Base-by-base conservation (phyloP, 176 grass and related monocot species). In the Poa pratensis region DNA sequence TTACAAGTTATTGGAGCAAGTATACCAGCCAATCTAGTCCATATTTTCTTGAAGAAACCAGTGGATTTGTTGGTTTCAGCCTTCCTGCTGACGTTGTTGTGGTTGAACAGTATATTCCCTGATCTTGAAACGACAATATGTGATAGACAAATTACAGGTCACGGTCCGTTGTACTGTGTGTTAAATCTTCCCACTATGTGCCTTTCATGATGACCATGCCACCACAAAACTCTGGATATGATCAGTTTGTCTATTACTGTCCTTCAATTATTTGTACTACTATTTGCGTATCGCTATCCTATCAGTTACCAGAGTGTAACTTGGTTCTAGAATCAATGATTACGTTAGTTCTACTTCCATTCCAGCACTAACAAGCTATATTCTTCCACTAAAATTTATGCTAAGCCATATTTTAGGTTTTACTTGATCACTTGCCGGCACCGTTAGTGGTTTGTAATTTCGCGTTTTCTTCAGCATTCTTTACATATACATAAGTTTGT, bases 131-230 rank as follows among this genome's bases (percentile, higher is more conserved):
- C 24, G 65, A 65, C 84, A 78, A 9, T 65, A 5, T 14, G 2
- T 37, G 55, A 20, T 66, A 78, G 74, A 90, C 79, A 79, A 86
- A 78, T 49, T 86, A 66, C 7, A 54, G 43, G 79, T 82, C 54
- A 72, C 46, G 20, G 14, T 81, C 28, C 40, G 26, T 16, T 85
- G 11, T 40, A 16, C 1, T 57, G 0, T 49, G 17, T 14, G 3
- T 75, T 50, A 68, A 24, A 68, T 39, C 50, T 43, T 62, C 43
- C 30, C 53, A 82, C 81, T 23, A 72, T 54, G 64, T 78, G 70
- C 65, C 79, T 82, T 82, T 73, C 88, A 78, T 71, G 45, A 73
- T 26, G 43, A 71, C 32, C 43, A 71, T 46, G 53, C 26, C 40
- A 62, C 78, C 49, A 62, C 46, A 73, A 14, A 37, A 32, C 0